Base-by-base conservation (phyloP, 2,329 filamentous ascomycete genomes). In the Mycogone perniciosa region DNA sequence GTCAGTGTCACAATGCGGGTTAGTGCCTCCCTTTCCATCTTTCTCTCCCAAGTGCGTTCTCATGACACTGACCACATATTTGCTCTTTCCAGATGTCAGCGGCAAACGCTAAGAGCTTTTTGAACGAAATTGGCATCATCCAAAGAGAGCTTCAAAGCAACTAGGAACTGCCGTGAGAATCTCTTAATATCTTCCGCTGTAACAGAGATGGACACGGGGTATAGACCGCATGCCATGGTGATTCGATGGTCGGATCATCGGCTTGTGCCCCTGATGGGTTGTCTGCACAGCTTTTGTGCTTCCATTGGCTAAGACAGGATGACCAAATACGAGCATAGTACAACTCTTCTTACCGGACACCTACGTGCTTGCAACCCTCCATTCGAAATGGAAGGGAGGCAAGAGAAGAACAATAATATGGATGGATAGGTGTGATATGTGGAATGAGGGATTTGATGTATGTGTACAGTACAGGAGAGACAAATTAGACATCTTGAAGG, bases 1-100 rank as follows among this genome's bases (percentile, higher is more conserved):
- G 73, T 81, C 46, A 81, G 73, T 59, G 74, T 85, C 52, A 79
- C 82, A 53, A 74, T 84, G 56, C 82, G 80, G 74, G 82, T 82
- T 68, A 56, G 72, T 66, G 27, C 26, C 2, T 26, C 13, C 5
- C 20, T 20, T 7, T 30, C 31, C 11, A 35, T 3, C n/a, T 43
- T 31, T 29, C 10, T 34, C n/a, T 48, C 8, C 29, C 44, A 42
- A 8, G 29, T 38, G 10, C 38, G 35, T 13, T 13, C 9, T 26
- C 7, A 30, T n/a, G 20, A 34, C 42, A 47, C 47, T 51, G 34
- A 54, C 34, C 10, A 9, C 35, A 42, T 6, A 26, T 9, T 2
- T 30, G 4, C 30, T 10, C 5, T n/a, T 9, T 49, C 9, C 43
- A 81, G 77, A 77, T 80, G 76, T 77, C 71, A 45, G 68, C 71